Conservation (phyloP, 768 basidiomycete genomes). For the Agrocybe chaxingu region DNA sequence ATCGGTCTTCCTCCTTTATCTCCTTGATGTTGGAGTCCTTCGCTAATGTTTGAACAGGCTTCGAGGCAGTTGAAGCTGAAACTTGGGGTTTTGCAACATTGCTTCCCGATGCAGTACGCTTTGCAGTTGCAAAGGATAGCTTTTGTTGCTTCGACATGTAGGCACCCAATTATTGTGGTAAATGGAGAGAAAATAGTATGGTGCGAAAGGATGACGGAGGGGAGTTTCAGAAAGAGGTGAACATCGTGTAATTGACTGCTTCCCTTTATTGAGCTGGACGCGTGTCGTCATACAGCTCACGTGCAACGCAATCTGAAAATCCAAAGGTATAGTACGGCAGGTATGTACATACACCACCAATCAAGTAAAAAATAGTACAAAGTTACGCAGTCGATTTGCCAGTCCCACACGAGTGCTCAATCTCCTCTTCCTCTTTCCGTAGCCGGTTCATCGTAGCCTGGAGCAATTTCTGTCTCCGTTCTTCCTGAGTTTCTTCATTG, state of each 20-base stretch:
- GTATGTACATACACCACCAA: no score
- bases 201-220: neutral
- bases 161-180: neutral
- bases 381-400: neutral
- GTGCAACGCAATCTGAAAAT: no score
- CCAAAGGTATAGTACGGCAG: no score
- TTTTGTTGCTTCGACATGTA: slow-evolving; percentile 38
- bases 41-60: slow-evolving; percentile 5
- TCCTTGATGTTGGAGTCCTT: slow-evolving; percentile 8
- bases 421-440: slow-evolving; percentile 63
- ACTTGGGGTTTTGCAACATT: slow-evolving; percentile 18
- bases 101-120: slow-evolving; percentile 37
- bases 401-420: slow-evolving; percentile 73
- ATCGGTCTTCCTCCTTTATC: neutral
- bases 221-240: neutral
- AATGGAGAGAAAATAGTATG: neutral
- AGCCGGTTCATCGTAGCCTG: slow-evolving; percentile 63
- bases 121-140: slow-evolving; percentile 42
- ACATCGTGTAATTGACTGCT: neutral
- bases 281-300: no score
- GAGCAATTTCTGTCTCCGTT: slow-evolving; percentile 50
- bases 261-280: no score
- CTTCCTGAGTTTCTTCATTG: slow-evolving; percentile 48
- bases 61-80: slow-evolving; percentile 9
- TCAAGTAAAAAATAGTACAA: no score